Evolutionary conservation across 2,329 filamentous ascomycete species (phyloP).

Genomic region (Alternaria arborescens): DNA sequence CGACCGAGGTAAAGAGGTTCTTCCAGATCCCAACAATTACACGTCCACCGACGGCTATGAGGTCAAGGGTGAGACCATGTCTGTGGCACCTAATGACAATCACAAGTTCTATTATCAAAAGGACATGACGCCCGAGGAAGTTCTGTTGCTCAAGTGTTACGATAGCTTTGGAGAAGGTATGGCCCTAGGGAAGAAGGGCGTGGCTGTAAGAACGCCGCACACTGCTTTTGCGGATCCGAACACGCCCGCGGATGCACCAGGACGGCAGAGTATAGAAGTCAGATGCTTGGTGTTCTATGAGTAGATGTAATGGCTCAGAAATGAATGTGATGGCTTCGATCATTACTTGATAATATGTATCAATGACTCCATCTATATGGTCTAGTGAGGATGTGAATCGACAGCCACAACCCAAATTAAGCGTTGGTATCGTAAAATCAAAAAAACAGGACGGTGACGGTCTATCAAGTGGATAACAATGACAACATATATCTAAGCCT

Average conservation of each 20-base stretch:
- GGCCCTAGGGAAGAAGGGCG: constrained; percentile 50
- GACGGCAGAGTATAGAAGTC: constrained; percentile 71
- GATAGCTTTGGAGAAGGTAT: constrained; percentile 56
- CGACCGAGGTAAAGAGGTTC: constrained; percentile 66
- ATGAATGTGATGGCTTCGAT: neutral
- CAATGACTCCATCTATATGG: neutral
- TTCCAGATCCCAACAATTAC: constrained; percentile 58
- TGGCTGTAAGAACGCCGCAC: constrained; percentile 67
- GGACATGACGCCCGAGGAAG: constrained; percentile 69
- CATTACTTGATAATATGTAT: neutral
- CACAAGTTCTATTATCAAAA: constrained; percentile 73
- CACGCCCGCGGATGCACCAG: constrained; percentile 60
- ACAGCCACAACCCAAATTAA: neutral
- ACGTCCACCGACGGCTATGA: constrained; percentile 68
- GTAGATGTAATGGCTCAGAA: constrained; percentile 21
- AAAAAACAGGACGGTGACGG: neutral
- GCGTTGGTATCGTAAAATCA: neutral
- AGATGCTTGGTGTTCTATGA: constrained; percentile 70
- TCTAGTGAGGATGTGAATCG: neutral
- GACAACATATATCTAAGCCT: neutral
- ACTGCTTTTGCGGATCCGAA: constrained; percentile 67
- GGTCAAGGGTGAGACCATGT: constrained; percentile 69
- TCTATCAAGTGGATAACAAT: neutral
- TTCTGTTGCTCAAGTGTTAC: constrained; percentile 62
- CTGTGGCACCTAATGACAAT: constrained; percentile 63